phyloP scores from a whole-genome alignment of 306 rosid genomes.

The Ceratonia siliqua region DNA sequence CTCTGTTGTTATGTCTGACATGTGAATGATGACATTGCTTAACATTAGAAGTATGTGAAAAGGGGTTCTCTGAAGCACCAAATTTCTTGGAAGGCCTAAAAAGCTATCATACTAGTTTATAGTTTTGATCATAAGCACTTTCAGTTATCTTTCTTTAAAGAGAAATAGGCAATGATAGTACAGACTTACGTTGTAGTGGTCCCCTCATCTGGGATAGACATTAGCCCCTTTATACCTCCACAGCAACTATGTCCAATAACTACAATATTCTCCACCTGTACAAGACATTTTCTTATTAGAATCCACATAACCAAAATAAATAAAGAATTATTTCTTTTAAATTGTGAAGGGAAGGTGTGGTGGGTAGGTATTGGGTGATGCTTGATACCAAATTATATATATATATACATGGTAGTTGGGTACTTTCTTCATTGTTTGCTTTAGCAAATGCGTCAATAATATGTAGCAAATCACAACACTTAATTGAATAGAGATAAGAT shows the following conservation, averaged over 20 bases:
- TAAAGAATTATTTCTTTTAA: neutral
- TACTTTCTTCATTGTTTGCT: neutral
- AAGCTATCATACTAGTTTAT: neutral
- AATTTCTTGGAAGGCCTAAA: constrained; percentile 32
- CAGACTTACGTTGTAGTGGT: constrained; percentile 60
- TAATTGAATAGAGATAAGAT: neutral
- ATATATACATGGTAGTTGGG: neutral
- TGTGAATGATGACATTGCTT: constrained; percentile 19
- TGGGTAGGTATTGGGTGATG: constrained; percentile 16
- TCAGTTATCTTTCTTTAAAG: neutral
- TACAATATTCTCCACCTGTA: constrained; percentile 89
- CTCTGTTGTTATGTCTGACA: neutral
- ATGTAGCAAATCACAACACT: too few species aligned
- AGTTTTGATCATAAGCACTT: constrained; percentile 9
- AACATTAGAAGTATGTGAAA: constrained; percentile 13
- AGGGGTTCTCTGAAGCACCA: constrained; percentile 3
- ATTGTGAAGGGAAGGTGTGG: constrained; percentile 32
- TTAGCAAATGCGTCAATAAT: constrained; percentile 10
- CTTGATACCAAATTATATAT: neutral
- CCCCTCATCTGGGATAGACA: constrained; percentile 94
- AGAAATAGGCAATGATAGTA: constrained; percentile 4
- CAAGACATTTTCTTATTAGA: constrained; percentile 20
- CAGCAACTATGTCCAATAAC: constrained; percentile 97
- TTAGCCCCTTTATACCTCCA: constrained; percentile 96
- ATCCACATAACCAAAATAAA: neutral